These are phyloP conservation scores for Lodderomyces oxycetoniae DNA, from an alignment of 1,139 yeast species.

Conservation along the genomic window DNA sequence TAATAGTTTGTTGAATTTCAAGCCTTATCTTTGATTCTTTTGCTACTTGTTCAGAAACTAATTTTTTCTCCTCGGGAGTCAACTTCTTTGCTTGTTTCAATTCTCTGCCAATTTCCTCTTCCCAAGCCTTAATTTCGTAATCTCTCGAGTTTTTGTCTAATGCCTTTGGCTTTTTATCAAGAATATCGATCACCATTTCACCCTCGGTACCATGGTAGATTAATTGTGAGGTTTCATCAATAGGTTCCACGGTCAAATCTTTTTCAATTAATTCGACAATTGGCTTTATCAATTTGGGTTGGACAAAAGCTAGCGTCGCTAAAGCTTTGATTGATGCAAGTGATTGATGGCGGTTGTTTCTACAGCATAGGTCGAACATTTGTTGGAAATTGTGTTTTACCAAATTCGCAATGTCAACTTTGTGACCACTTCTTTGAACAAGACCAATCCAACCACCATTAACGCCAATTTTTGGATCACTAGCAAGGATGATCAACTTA, in stretches of 20 bases:
- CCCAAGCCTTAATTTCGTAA: slow-evolving; percentile 88
- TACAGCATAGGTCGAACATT: slow-evolving; percentile 26
- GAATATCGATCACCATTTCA: slow-evolving; percentile 61
- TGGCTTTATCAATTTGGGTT: slow-evolving; percentile 58
- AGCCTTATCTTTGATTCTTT: slow-evolving; percentile 56
- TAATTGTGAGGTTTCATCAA: slow-evolving; percentile 40
- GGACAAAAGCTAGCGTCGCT: slow-evolving; percentile 66
- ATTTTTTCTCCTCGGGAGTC: slow-evolving; percentile 69
- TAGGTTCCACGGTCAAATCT: slow-evolving; percentile 34
- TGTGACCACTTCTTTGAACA: slow-evolving; percentile 46
- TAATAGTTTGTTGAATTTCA: slow-evolving; percentile 36
- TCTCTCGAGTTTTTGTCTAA: slow-evolving; percentile 67
- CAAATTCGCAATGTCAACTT: slow-evolving; percentile 61
- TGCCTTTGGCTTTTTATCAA: slow-evolving; percentile 34
- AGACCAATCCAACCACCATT: slow-evolving; percentile 79
- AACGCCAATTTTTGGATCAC: slow-evolving; percentile 39
- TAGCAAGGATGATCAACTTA: slow-evolving; percentile 51
- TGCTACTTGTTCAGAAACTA: slow-evolving; percentile 55
- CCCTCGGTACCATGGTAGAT: slow-evolving; percentile 65
- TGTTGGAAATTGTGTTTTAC: slow-evolving; percentile 36
- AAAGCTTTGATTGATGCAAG: slow-evolving; percentile 53
- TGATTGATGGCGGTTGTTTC: slow-evolving; percentile 8
- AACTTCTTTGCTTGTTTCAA: slow-evolving; percentile 50
- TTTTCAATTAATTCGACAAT: slow-evolving; percentile 37
- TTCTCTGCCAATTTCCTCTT: slow-evolving; percentile 72